Conservation (phyloP, 1,284 basidiomycete species). For the Sporisorium reilianum region DNA sequence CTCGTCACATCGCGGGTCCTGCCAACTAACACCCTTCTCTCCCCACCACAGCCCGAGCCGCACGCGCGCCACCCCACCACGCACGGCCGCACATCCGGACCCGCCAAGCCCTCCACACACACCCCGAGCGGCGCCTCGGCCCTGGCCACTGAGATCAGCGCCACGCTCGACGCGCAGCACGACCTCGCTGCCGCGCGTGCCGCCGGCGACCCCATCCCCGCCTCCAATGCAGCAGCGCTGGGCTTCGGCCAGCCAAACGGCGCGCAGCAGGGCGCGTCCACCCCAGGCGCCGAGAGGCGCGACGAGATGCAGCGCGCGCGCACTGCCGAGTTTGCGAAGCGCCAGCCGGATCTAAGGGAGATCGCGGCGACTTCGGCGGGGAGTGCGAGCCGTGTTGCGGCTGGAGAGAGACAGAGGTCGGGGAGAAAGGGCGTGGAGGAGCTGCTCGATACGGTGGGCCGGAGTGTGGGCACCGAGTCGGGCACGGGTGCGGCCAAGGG, state of each 20-base stretch:
- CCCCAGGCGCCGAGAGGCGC: constrained; percentile 36
- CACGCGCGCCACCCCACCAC: constrained; percentile 28
- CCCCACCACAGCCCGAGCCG: constrained; percentile 25
- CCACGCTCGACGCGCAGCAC: constrained; percentile 34
- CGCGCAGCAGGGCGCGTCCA: constrained; percentile 40
- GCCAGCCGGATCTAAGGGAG: constrained; percentile 28
- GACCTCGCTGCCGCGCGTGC: constrained; percentile 30
- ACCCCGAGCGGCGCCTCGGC: constrained; percentile 31
- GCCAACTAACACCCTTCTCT: neutral
- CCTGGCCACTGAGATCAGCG: constrained; percentile 37
- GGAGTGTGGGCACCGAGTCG: constrained; percentile 34
- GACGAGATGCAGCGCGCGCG: constrained; percentile 33
- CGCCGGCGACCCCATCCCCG: constrained; percentile 34
- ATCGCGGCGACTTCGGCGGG: constrained; percentile 28
- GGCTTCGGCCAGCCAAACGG: constrained; percentile 48
- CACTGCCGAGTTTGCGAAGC: constrained; percentile 33
- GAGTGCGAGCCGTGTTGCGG: constrained; percentile 2
- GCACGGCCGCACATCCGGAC: constrained; percentile 26
- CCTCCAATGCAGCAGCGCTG: constrained; percentile 5
- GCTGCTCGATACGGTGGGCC: constrained; percentile 21
- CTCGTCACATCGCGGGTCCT: too few relatives aligned
- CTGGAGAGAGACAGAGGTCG: neutral
- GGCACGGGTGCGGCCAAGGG: constrained; percentile 22
- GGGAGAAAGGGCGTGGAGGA: constrained; percentile 19
- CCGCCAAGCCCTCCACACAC: too few relatives aligned